Evolutionary conservation across 2,329 filamentous ascomycete species (phyloP), one percentile per base, ranked within the genome.

Genomic region (Beauveria brongniartii): DNA sequence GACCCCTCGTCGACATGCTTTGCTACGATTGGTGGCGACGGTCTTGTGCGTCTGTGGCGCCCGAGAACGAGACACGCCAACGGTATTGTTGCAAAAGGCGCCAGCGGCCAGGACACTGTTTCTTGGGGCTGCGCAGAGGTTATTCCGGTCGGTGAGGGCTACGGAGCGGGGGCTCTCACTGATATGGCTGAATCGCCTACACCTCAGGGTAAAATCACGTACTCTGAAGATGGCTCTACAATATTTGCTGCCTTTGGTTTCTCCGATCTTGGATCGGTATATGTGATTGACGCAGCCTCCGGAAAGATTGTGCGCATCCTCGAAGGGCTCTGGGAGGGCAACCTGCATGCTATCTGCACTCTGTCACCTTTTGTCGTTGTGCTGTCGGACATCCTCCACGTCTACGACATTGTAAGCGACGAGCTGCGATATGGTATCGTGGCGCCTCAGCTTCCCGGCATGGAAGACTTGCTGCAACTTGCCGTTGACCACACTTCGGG

Each of bases 361-460:
- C 74, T 94, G 2, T 87, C 86, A 2, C 86, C 87, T 26, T 87
- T 88, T 69, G 76, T 99, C 20, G 79, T 97, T 61, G 82, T 90
- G 51, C 77, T 96, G 1, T 91, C 91, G 0, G 81, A 88, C 48
- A 82, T 85, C 30, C 79, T 97, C 9, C 80, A 85, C 46, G 87
- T 96, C 41, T 96, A 91, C 79, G 90, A 99, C 71, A 82, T 95
- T 12, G 90, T 97, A 8, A 80, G 86, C 55, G 90, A 96, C 67
- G 82, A 87, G 66, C 79, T 92, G 52, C 82, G 84, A 41, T 91
- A 88, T 68, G 84, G 84, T 54, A 78, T 89, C 55, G 76, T 81
- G 28, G 75, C 92, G 16, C 78, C 74, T 44, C 72, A 78, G 55
- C 68, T 72, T 10, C 66, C 72, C n/a, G 70, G 70, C 22, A 68